phyloP scores from a whole-genome alignment of 164 flowering plant genomes.

The Dillenia suffruticosa region DNA sequence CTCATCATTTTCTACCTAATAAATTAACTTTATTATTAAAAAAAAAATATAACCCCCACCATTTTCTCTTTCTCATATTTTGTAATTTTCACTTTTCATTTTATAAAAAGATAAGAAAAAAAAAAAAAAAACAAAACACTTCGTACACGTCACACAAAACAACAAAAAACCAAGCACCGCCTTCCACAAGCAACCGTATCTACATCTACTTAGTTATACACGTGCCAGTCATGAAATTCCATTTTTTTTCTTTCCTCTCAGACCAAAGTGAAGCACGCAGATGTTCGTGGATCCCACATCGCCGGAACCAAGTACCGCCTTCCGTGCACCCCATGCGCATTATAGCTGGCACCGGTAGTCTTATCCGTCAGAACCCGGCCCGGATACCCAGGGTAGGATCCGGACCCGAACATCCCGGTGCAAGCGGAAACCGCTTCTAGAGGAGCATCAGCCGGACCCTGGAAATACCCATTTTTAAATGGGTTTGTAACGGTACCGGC shows the following conservation, averaged over 20 bases:
- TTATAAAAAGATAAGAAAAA: no score
- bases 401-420: conserved; percentile 65
- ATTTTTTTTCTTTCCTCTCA: conserved; percentile 11
- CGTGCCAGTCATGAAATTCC: no score
- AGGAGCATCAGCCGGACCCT: conserved; percentile 65
- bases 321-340: conserved; percentile 64
- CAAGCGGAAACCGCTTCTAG: conserved; percentile 84
- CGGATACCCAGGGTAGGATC: conserved; percentile 80
- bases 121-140: no score
- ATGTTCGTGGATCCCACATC: conserved; percentile 76
- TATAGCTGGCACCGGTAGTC: conserved; percentile 64
- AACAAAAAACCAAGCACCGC: no score
- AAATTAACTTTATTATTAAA: no score
- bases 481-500: conserved; percentile 86
- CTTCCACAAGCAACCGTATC: no score
- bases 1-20: no score
- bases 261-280: conserved; percentile 50
- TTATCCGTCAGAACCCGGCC: conserved; percentile 56
- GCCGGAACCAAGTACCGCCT: conserved; percentile 69
- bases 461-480: conserved; percentile 59
- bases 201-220: no score
- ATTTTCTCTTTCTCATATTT: no score
- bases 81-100: no score
- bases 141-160: no score
- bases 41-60: no score